phyloP scores from a whole-genome alignment of 768 basidiomycete species.

The Agaricus bisporus region DNA sequence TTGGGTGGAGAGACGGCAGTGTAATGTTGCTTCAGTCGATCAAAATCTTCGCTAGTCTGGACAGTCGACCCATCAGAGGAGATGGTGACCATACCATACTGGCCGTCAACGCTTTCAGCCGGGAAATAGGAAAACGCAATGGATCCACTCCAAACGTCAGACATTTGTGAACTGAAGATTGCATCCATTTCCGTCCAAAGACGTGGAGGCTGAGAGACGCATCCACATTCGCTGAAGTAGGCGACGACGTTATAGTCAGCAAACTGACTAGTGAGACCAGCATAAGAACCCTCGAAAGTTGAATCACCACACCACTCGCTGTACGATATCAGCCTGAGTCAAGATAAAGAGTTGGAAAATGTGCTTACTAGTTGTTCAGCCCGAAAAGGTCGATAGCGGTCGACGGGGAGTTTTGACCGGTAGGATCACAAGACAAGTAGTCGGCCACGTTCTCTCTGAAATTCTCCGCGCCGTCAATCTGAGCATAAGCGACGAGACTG shows the following conservation, averaged over 20 bases:
- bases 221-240: conserved; percentile 89
- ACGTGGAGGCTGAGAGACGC: conserved; percentile 53
- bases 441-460: conserved; percentile 67
- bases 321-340: conserved; percentile 10
- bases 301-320: conserved; percentile 83
- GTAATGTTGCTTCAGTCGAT: conserved; percentile 59
- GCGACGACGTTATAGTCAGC: conserved; percentile 69
- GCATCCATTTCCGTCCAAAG: conserved; percentile 77
- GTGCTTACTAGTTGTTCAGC: conserved; percentile 74
- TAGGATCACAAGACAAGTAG: conserved; percentile 73
- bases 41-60: conserved; percentile 63
- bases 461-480: conserved; percentile 64
- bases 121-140: conserved; percentile 90
- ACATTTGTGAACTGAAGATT: conserved; percentile 69
- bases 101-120: conserved; percentile 59
- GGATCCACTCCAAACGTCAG: conserved; percentile 81
- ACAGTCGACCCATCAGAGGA: conserved; percentile 61
- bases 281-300: conserved; percentile 51
- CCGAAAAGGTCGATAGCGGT: conserved; percentile 82
- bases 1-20: conserved; percentile 49
- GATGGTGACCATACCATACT: conserved; percentile 84
- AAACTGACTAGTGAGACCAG: conserved; percentile 46
- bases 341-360: neutral
- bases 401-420: conserved; percentile 42
- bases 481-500: conserved; percentile 78